Evolutionary conservation across 768 basidiomycete species (phyloP), one percentile per base, ranked within the genome.

Genomic region (Rhizopogon sp.): DNA sequence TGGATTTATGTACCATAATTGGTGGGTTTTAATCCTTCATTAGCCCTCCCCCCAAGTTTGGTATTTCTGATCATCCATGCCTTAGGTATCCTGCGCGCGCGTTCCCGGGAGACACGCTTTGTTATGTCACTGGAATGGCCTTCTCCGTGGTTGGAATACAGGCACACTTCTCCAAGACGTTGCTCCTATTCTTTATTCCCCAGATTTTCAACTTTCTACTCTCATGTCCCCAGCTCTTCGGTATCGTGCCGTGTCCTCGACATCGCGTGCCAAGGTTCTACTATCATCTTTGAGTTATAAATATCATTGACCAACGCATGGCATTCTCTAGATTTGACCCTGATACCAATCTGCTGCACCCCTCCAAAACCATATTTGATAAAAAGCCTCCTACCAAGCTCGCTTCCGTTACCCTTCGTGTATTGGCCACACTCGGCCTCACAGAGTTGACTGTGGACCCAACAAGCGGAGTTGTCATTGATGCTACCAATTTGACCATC

Each of bases 121-220:
- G 97, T 70, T 99, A 99, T 73, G 85, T 98, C 40, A 84, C 93
- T 0, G 97, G 97, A 56, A 99, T 99, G 97, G 93, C 97, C 4
- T 98, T 99, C 68, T 88, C 97, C 1, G 95, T 97, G 8, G 94
- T 96, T 33, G 95, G 93, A 22, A 98, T 99, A 58, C 92, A 97
- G 64, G 93, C 90, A 0, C 97, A 99, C 70, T 98, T 94, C 70
- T 93, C 92, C 52, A 99, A 99, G 73, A 99, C 97, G 0, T 75
- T 99, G 8, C 79, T 98, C 55, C 75, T 98, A 25, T 98, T 99
- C 78, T 98, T 98, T 75, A 79, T 99, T 46, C 97, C 97, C 4
- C 97, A 99, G 68, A 88, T 97, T 58, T 94, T 98, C 83, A 99
- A 99, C 70, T 99, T 99, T 66, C 53, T 98, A 49, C 76, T 98